These are phyloP conservation scores for Tolypocladium cylindrosporum DNA, from an alignment of 2,329 filamentous ascomycete species.

Conservation along the genomic window DNA sequence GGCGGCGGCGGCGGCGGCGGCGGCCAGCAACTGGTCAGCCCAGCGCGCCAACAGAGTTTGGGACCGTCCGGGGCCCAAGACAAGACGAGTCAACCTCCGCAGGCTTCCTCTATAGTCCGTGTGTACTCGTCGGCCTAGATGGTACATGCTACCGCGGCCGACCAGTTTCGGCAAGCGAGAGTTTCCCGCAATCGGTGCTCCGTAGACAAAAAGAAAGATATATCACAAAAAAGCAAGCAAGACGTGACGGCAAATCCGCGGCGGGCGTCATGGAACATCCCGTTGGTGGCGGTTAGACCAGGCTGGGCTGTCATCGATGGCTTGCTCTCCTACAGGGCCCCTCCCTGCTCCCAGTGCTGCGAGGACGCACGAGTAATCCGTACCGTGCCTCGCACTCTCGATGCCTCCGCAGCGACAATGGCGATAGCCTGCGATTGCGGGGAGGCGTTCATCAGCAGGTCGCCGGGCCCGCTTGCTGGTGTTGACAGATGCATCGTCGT, in stretches of 20 bases:
- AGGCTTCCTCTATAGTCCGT: no score
- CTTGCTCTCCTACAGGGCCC: neutral
- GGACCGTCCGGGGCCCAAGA: constrained; percentile 2
- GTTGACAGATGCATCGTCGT: neutral
- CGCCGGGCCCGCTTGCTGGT: neutral
- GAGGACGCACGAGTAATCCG: neutral
- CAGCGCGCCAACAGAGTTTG: constrained; percentile 3
- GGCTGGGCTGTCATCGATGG: neutral
- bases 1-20: neutral
- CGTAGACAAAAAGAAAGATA: neutral
- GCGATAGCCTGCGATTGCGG: neutral
- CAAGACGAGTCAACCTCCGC: neutral
- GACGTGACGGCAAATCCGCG: neutral
- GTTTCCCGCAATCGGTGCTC: neutral
- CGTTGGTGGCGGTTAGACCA: neutral
- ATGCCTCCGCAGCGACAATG: neutral
- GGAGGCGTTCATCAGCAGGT: neutral
- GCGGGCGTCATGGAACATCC: neutral
- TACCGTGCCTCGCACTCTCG: neutral
- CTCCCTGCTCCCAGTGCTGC: neutral
- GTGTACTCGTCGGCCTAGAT: no score
- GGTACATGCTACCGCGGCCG: neutral
- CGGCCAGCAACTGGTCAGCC: neutral
- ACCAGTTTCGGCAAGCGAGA: neutral
- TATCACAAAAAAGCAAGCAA: neutral